These are phyloP conservation scores for Neohortaea acidophila DNA, from an alignment of 495 filamentous ascomycete genomes.

Conservation along the genomic window DNA sequence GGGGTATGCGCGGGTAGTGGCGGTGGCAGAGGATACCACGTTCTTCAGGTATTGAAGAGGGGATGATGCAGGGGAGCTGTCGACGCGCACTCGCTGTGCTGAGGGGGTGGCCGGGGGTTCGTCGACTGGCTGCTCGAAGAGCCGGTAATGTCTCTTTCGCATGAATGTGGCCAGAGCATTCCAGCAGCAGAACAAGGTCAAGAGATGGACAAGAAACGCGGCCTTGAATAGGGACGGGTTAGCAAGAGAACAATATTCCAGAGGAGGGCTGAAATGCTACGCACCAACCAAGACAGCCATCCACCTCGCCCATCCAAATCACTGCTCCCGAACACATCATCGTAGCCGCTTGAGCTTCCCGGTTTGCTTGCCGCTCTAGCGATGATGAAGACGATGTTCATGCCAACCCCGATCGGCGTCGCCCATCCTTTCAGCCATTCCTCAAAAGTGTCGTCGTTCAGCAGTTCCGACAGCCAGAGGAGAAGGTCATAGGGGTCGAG, in stretches of 20 bases:
- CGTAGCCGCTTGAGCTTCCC: slow-evolving; percentile 31
- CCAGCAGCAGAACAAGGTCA: slow-evolving; percentile 45
- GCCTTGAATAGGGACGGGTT: slow-evolving; percentile 32
- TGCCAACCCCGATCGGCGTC: slow-evolving; percentile 50
- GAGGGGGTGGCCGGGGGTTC: slow-evolving; percentile 62
- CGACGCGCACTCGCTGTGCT: slow-evolving; percentile 74
- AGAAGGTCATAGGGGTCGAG: slow-evolving; percentile 80
- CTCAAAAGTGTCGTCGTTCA: slow-evolving; percentile 80
- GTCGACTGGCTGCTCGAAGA: slow-evolving; percentile 79
- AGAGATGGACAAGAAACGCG: slow-evolving; percentile 49
- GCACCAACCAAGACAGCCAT: slow-evolving; percentile 64
- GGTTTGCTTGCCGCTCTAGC: slow-evolving; percentile 56
- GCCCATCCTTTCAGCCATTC: slow-evolving; percentile 58
- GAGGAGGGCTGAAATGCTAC: slow-evolving; percentile 23
- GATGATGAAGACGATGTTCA: slow-evolving; percentile 70
- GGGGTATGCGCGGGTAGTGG: slow-evolving; percentile 67
- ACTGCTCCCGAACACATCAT: slow-evolving; percentile 77
- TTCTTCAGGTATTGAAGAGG: slow-evolving; percentile 62
- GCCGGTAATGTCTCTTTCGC: slow-evolving; percentile 69
- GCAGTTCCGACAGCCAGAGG: slow-evolving; percentile 75
- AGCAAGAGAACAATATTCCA: neutral
- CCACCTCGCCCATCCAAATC: slow-evolving; percentile 33
- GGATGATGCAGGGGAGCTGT: slow-evolving; percentile 64
- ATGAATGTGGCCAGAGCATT: slow-evolving; percentile 77
- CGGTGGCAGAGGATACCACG: slow-evolving; percentile 48